A percentile compares a stretch with the other conserved stretches of the same genome.
These are phyloP conservation scores for Neoscytalidium dimidiatum DNA, from an alignment of 2,329 filamentous ascomycete genomes.

Conservation along the genomic window DNA sequence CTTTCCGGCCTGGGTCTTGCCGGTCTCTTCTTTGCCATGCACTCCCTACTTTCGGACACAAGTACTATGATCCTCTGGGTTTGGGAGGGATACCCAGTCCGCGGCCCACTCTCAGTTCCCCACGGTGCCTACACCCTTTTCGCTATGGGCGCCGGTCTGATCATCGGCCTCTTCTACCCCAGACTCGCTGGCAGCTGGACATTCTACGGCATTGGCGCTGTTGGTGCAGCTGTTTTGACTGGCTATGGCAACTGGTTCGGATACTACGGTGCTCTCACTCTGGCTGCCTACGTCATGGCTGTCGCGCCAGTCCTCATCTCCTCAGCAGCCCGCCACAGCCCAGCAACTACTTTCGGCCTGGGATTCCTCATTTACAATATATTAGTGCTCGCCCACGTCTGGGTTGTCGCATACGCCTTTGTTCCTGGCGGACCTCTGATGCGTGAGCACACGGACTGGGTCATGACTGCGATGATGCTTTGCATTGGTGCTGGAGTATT, in stretches of 20 bases:
- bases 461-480: conserved; percentile 86
- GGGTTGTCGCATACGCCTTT: conserved; percentile 98
- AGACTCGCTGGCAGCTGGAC: conserved; percentile 75
- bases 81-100: conserved; percentile 93
- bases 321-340: conserved; percentile 74
- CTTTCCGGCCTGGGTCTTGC: conserved; percentile 77
- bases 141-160: conserved; percentile 80
- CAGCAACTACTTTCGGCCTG: conserved; percentile 79
- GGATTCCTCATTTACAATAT: conserved; percentile 93
- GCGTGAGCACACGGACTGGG: conserved; percentile 92
- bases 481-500: conserved; percentile 84
- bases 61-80: conserved; percentile 99
- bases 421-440: conserved; percentile 92
- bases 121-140: conserved; percentile 85
- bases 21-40: conserved; percentile 83
- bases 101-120: conserved; percentile 83
- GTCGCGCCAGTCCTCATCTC: conserved; percentile 73
- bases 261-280: conserved; percentile 77
- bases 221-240: conserved; percentile 79
- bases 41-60: conserved; percentile 91
- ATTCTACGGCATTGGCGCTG: conserved; percentile 73
- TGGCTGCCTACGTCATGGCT: conserved; percentile 81
- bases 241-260: conserved; percentile 80
- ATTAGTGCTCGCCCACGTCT: conserved; percentile 94
- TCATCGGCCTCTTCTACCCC: conserved; percentile 74